Evolutionary conservation across 345 rosid species (phyloP).

Genomic region (Pugionium dolabratum): DNA sequence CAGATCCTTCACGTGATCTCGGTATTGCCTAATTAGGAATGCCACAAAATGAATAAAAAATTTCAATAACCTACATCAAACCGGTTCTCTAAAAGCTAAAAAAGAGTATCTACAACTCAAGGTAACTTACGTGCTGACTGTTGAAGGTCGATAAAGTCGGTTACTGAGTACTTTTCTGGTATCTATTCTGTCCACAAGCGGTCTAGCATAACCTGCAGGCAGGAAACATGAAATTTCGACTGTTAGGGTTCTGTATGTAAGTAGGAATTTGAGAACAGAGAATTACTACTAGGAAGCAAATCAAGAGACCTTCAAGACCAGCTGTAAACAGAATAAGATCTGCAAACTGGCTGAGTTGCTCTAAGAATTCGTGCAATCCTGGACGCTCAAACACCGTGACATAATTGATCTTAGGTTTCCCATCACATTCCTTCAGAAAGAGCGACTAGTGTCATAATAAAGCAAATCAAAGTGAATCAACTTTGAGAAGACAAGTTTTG

Average conservation of each 20-base stretch:
- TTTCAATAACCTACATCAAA: conserved; percentile 3
- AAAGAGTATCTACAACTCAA: conserved; percentile 7
- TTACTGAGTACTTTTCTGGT: conserved; percentile 59
- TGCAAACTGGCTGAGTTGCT: conserved; percentile 68
- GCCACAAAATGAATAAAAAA: background rate
- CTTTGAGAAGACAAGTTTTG: background rate
- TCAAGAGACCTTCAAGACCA: conserved; percentile 77
- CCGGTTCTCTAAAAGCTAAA: background rate
- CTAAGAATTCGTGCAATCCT: conserved; percentile 73
- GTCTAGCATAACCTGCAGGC: conserved; percentile 86
- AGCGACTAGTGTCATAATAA: conserved; percentile 40
- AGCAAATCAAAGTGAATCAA: background rate
- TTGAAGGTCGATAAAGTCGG: conserved; percentile 95
- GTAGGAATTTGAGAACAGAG: background rate
- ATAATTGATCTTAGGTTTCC: conserved; percentile 70
- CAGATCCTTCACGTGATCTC: conserved; percentile 95
- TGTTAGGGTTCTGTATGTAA: background rate
- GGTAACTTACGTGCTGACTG: conserved; percentile 82
- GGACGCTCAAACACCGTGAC: conserved; percentile 96
- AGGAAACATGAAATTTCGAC: background rate
- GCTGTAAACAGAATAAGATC: conserved; percentile 86
- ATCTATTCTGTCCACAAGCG: conserved; percentile 90
- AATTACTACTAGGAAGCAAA: background rate
- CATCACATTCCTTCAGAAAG: conserved; percentile 67
- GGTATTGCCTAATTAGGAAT: conserved; percentile 56